Evolutionary conservation across 2,329 filamentous ascomycete species (phyloP), one percentile per base, ranked within the genome.

Genomic region (Penicillium sp.): DNA sequence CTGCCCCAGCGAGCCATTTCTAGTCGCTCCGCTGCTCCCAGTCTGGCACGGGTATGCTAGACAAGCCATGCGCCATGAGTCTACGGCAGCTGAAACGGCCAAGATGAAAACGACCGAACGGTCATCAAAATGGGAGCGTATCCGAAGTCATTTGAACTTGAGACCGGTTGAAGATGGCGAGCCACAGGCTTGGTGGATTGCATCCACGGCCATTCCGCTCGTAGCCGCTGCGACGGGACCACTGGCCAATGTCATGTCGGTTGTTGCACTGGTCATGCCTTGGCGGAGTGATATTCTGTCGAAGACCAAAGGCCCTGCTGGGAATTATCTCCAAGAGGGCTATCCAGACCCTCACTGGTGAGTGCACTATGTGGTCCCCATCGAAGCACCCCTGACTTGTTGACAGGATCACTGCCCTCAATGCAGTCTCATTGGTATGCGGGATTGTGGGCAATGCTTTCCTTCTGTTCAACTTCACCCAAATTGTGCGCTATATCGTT

Each of bases 391-490:
- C 18, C 55, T 61, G 47, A 60, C 42, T 8, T 7, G 3, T 18
- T 31, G 10, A 42, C 54, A 87, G 85, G 89, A 82, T 89, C 46
- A 85, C 87, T 42, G 83, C 79, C 49, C 76, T 95, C 63, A 97
- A 97, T 66, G 89, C 88, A 3, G 79, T 87, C 2, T 92, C 93
- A 57, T 81, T 97, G 4, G 84, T 77, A 16, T 83, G 91, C 56
- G 92, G 92, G 14, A 77, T 96, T 31, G 71, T 87, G 1, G 90
- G 92, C 7, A 97, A 97, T 64, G 59, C 90, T 1, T 92, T 91
- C 58, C 81, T 97, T 1, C 80, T 97, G 1, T 83, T 94, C 62
- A 96, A 96, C 74, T 96, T 97, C 81, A 90, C 91, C 0, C 83
- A 85, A 53, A 81, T 86, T 5, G 82, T 96, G 6, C 84, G 90